Base-by-base conservation (phyloP, 495 filamentous ascomycete genomes). In the Usnea hakonensis region DNA sequence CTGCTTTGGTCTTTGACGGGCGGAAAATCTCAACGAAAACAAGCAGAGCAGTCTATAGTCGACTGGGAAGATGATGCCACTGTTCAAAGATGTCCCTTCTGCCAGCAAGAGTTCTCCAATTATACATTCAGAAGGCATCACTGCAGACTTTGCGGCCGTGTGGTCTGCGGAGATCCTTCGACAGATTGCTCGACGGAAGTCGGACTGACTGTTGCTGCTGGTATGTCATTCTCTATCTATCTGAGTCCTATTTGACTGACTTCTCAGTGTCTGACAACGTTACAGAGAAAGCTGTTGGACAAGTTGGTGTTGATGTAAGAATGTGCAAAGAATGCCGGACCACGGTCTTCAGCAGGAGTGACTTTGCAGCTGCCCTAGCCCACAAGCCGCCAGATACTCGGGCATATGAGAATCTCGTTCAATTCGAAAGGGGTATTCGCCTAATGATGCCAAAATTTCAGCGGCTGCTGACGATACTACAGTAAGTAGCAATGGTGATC, bases 41-140 rank as follows among this genome's bases (percentile, higher is more conserved):
- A 80, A 17, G 75, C 97, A 11, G 94, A 98, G 73, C 95, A 98
- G 68, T 90, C 87, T 0, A 82, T 98, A 19, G 90, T 97, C 21
- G 87, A 86, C 17, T 98, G 94, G 94, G 88, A 98, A 71, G 94
- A 97, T 54, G 95, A 97, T 75, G 80, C 87, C 0, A 83, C 76
- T 50, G 91, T 98, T 26, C 57, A 78, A 6, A 84, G 83, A 53
- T 98, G 94, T 65, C 95, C 94, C 4, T 94, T 95, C 67, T 98
- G 94, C 68, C 87, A 91, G 67, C 94, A 97, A 68, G 90, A 95
- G 58, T 98, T 98, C 73, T 84, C 90, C 1, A 85, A 82, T 32
- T 96, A 95, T 77, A 84, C 89, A 2, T 92, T 95, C 66, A 83
- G 94, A 69, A 81, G 94, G 61, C 95, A 97, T 71, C 94, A 98